Evolutionary conservation across 768 basidiomycete species (phyloP).

Genomic region (Rhizopogon sp.): DNA sequence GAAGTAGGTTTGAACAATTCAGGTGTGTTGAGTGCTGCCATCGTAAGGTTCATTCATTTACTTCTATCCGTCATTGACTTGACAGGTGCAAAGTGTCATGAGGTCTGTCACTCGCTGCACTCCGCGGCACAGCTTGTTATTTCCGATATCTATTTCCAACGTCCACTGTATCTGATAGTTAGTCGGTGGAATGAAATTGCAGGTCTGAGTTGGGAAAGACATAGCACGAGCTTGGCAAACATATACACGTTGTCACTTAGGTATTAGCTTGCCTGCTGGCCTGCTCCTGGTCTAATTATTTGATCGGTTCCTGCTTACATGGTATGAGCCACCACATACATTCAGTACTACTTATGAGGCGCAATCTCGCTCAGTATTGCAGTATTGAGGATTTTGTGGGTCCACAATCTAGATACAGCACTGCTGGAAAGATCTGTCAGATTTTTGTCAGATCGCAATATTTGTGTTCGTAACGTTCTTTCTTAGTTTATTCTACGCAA

Average conservation of each 20-base stretch:
- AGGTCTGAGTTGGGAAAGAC: neutral
- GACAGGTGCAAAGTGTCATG: neutral
- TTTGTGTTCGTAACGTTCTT: neutral
- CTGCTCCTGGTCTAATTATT: neutral
- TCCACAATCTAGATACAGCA: neutral
- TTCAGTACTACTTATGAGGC: neutral
- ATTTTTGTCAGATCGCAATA: neutral
- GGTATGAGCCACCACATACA: neutral
- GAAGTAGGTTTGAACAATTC: neutral
- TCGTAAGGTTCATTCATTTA: neutral
- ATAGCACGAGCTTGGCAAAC: neutral
- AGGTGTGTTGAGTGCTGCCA: neutral
- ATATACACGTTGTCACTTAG: neutral
- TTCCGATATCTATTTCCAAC: constrained; percentile 1
- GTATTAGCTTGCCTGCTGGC: neutral
- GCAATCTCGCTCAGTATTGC: neutral
- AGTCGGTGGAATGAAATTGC: neutral
- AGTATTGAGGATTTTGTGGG: neutral
- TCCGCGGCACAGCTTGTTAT: neutral
- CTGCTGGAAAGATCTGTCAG: neutral
- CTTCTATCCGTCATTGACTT: neutral
- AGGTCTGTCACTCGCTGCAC: neutral
- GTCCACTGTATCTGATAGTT: neutral
- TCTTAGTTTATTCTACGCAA: neutral
- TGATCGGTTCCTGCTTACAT: neutral